phyloP scores from a whole-genome alignment of 495 filamentous ascomycete genomes.

The Polyplosphaeria fusca region DNA sequence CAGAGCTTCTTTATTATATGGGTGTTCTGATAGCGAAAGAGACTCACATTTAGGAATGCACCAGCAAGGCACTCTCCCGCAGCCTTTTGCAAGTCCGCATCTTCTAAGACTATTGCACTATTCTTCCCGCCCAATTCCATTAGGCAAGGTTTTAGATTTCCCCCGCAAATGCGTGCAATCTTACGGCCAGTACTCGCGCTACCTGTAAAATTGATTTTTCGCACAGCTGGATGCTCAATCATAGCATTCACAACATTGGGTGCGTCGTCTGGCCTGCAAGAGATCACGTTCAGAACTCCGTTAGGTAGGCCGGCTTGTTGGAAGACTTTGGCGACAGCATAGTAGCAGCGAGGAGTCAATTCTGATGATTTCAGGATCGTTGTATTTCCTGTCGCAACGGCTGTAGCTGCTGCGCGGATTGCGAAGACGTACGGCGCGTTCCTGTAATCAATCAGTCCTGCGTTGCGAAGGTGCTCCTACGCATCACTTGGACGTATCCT shows the following conservation, averaged over 20 bases:
- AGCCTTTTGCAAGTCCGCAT: slow-evolving; percentile 56
- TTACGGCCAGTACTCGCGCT: slow-evolving; percentile 54
- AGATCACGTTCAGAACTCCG: slow-evolving; percentile 57
- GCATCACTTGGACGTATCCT: too few species aligned
- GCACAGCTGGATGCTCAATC: slow-evolving; percentile 55
- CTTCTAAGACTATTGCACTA: slow-evolving; percentile 54
- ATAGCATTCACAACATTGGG: slow-evolving; percentile 52
- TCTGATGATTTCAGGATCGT: slow-evolving; percentile 74
- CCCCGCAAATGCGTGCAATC: slow-evolving; percentile 55
- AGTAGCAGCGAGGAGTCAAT: slow-evolving; percentile 68
- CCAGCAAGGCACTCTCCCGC: slow-evolving; percentile 50
- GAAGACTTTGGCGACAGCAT: slow-evolving; percentile 64
- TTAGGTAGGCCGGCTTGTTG: slow-evolving; percentile 67
- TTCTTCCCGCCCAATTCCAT: slow-evolving; percentile 62
- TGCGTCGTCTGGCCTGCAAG: slow-evolving; percentile 51
- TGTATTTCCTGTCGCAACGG: slow-evolving; percentile 78
- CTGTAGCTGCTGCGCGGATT: slow-evolving; percentile 55
- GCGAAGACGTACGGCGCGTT: slow-evolving; percentile 43
- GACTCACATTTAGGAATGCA: slow-evolving; percentile 49
- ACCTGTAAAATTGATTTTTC: slow-evolving; percentile 61
- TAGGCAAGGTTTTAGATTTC: slow-evolving; percentile 63
- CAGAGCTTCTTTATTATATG: too few species aligned
- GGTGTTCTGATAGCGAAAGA: neutral
- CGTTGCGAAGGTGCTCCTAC: neutral
- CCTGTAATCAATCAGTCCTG: neutral